These are phyloP conservation scores for Maudiozyma bulderi DNA, from an alignment of 805 yeast genomes.

Conservation along the genomic window DNA sequence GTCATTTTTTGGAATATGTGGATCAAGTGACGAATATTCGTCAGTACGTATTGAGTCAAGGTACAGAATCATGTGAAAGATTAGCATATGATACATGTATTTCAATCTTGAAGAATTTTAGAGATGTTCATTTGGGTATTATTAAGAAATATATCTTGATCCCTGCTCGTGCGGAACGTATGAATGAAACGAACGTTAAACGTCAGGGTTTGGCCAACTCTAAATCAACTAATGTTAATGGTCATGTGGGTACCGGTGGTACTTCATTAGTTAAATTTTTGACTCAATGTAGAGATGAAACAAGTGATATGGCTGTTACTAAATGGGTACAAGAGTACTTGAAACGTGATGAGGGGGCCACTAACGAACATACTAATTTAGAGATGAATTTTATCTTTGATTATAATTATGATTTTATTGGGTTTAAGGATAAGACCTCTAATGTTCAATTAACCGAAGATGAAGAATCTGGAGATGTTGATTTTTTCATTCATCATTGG, in stretches of 20 bases:
- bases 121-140: conserved; percentile 89
- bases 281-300: conserved; percentile 93
- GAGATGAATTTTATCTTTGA: conserved; percentile 4
- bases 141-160: conserved; percentile 79
- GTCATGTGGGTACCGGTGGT: conserved; percentile 76
- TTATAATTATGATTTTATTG: conserved; percentile 2
- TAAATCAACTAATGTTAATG: not conserved
- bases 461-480: conserved; percentile 3
- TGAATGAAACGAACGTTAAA: not conserved
- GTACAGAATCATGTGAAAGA: conserved; percentile 43
- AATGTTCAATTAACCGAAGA: not conserved
- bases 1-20: conserved; percentile 58
- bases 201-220: not conserved
- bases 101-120: conserved; percentile 77
- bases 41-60: conserved; percentile 46
- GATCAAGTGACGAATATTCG: conserved; percentile 50
- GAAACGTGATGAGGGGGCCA: not conserved
- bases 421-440: conserved; percentile 1
- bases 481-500: conserved; percentile 4
- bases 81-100: conserved; percentile 80
- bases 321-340: conserved; percentile 1
- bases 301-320: conserved; percentile 24
- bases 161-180: conserved; percentile 42
- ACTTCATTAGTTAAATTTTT: conserved; percentile 83
- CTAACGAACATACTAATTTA: not conserved